Conservation (phyloP, 805 yeast genomes). For the Naumovozyma castellii region DNA sequence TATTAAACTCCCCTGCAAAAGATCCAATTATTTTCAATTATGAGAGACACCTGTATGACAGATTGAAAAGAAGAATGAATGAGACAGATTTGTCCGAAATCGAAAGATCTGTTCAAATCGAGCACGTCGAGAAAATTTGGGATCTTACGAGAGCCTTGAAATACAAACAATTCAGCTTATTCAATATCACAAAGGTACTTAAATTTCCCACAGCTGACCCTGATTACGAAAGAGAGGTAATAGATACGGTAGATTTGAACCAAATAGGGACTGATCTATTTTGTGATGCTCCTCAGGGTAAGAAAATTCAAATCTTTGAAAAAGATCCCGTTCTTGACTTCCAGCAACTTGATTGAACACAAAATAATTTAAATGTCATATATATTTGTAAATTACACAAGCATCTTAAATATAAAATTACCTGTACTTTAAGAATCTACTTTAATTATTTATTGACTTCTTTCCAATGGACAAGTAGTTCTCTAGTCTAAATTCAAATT, state of each 20-base stretch:
- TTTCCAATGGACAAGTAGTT: too few species aligned
- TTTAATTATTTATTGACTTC: too few species aligned
- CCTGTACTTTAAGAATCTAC: too few species aligned
- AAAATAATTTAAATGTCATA: too few species aligned
- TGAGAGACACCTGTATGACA: conserved; percentile 13
- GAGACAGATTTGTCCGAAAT: conserved; percentile 2
- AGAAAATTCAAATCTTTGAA: conserved; percentile 2
- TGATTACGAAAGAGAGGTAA: neutral
- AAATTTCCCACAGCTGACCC: neutral
- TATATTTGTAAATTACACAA: neutral
- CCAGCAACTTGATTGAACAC: neutral
- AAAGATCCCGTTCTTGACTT: conserved; percentile 2
- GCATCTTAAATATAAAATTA: too few species aligned
- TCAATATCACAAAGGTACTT: conserved; percentile 3
- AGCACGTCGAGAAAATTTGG: conserved; percentile 10
- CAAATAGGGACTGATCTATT: conserved; percentile 3
- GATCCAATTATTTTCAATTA: conserved; percentile 14
- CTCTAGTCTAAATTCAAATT: too few species aligned
- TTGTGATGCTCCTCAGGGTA: neutral
- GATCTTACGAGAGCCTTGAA: conserved; percentile 6
- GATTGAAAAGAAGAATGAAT: conserved; percentile 4
- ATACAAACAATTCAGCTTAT: conserved; percentile 7
- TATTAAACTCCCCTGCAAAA: conserved; percentile 10
- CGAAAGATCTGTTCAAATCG: conserved; percentile 5
- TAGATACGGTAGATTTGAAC: conserved; percentile 7